Conservation (phyloP, 2,329 filamentous ascomycete genomes). For the Colletotrichum sp. region DNA sequence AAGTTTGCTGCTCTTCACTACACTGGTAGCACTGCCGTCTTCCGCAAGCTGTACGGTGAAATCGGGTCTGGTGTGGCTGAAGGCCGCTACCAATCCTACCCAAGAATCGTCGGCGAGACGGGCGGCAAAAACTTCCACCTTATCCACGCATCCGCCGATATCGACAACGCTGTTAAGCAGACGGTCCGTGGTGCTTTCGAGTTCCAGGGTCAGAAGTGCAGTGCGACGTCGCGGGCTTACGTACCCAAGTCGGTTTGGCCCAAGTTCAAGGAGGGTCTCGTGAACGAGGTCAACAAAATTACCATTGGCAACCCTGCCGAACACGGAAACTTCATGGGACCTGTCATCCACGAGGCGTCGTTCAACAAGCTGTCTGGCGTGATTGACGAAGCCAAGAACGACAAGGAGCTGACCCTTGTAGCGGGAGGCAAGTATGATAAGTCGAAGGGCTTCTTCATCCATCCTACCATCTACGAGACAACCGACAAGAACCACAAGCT, state of each 20-base stretch:
- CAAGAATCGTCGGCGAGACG: constrained; percentile 88
- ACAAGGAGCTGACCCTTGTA: constrained; percentile 74
- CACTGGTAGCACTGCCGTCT: constrained; percentile 90
- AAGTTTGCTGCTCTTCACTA: constrained; percentile 93
- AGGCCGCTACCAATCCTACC: constrained; percentile 84
- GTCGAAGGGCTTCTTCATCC: constrained; percentile 80
- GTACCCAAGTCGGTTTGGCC: constrained; percentile 78
- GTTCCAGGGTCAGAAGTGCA: constrained; percentile 92
- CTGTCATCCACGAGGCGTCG: constrained; percentile 81
- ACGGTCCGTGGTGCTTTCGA: constrained; percentile 89
- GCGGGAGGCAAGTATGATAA: constrained; percentile 79
- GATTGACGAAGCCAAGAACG: constrained; percentile 81
- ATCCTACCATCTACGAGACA: constrained; percentile 82
- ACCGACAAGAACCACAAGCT: constrained; percentile 76
- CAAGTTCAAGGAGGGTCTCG: constrained; percentile 70
- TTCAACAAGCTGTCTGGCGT: constrained; percentile 81
- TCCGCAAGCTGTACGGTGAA: constrained; percentile 85
- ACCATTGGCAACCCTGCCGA: constrained; percentile 72
- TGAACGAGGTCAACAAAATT: constrained; percentile 71
- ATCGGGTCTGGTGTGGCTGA: constrained; percentile 83
- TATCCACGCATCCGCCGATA: constrained; percentile 76
- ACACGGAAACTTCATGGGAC: constrained; percentile 82
- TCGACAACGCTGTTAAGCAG: constrained; percentile 79
- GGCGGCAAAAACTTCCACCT: constrained; percentile 95
- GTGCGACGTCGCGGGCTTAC: constrained; percentile 81